A percentile compares a stretch with the other conserved stretches of the same genome.
Conservation (phyloP, 768 basidiomycete genomes). For the Candolleomyces aberdarensis region DNA sequence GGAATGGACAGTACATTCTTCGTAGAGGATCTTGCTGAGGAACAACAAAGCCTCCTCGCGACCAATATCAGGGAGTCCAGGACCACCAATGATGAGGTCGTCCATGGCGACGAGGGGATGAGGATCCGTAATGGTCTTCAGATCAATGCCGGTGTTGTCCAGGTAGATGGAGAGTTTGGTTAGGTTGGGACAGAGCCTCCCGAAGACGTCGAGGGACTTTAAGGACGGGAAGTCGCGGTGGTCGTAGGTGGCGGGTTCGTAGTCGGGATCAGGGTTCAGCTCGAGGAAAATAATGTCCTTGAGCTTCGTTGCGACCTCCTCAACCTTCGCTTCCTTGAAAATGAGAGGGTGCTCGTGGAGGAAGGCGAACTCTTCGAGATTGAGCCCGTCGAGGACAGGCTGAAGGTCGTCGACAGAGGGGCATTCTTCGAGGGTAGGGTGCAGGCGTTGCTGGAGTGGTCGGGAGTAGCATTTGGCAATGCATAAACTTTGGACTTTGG, state of each 20-base stretch:
- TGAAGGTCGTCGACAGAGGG: conserved; percentile 29
- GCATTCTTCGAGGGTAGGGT: conserved; percentile 15
- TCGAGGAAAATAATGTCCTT: conserved; percentile 41
- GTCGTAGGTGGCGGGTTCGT: conserved; percentile 36
- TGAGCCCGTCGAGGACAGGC: conserved; percentile 31
- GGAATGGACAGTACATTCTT: conserved; percentile 34
- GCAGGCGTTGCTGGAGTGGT: neutral
- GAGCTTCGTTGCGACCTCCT: conserved; percentile 42
- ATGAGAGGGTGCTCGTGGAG: conserved; percentile 36
- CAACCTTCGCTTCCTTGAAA: conserved; percentile 40
- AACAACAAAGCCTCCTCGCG: conserved; percentile 45
- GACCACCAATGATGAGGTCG: conserved; percentile 42
- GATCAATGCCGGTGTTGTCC: conserved; percentile 28
- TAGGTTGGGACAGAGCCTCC: conserved; percentile 37
- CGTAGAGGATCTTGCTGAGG: conserved; percentile 49
- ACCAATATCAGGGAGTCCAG: conserved; percentile 37
- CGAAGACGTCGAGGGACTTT: conserved; percentile 38
- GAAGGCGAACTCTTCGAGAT: conserved; percentile 32
- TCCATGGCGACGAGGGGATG: conserved; percentile 29
- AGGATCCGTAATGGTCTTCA: conserved; percentile 13
- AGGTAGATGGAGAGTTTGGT: conserved; percentile 40
- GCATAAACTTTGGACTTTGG: conserved; percentile 43
- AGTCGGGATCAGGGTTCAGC: conserved; percentile 30
- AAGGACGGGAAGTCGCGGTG: conserved; percentile 31
- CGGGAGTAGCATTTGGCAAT: conserved; percentile 27